Base-by-base conservation (phyloP, 2,329 filamentous ascomycete species). In the Drechslerella stenobrocha region DNA sequence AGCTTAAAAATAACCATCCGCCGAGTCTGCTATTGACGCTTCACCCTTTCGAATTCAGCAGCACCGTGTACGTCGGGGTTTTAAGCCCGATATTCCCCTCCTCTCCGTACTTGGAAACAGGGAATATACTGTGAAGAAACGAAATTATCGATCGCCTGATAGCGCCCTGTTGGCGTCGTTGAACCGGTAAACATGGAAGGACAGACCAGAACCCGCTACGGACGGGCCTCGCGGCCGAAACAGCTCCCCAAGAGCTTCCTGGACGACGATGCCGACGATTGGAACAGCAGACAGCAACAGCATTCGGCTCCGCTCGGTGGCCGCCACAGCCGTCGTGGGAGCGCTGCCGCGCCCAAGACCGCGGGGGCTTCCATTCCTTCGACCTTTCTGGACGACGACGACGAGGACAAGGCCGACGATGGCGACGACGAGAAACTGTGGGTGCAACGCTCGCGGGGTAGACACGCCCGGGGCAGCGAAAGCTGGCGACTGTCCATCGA, bases 171-270 rank as follows among this genome's bases (percentile, higher is more conserved):
- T 20, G 15, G 13, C 4, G 7, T n/a, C 22, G 37, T 20, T 20
- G 13, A 30, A 30, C 18, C 37, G 37, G 18, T 18, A 42, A 42
- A 20, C 18, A 52, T 45, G 52, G 44, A 57, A 22, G 32, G 42
- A 28, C 46, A 44, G 53, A 65, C 46, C 20, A 65, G 60, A 58
- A 52, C 40, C 26, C 60, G 60, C 23, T 65, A 65, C 26, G 52
- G 40, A 8, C 52, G 52, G 37, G 47, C 60, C 15, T 65, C 60
- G 28, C 60, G 60, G 40, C 44, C 53, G n/a, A 58, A 65, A 37
- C 60, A 65, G 32, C 52, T 65, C 1, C 60, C 60, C 7, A 65
- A 65, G 30, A 65, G 60, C 60, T 65, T 65, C 37, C 46, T 65
- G 15, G 60, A 65, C 60, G 60, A 65, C 20, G 60, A 65, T n/a